phyloP scores from a whole-genome alignment of 176 grass and related monocot species.

The Melocanna baccifera region DNA sequence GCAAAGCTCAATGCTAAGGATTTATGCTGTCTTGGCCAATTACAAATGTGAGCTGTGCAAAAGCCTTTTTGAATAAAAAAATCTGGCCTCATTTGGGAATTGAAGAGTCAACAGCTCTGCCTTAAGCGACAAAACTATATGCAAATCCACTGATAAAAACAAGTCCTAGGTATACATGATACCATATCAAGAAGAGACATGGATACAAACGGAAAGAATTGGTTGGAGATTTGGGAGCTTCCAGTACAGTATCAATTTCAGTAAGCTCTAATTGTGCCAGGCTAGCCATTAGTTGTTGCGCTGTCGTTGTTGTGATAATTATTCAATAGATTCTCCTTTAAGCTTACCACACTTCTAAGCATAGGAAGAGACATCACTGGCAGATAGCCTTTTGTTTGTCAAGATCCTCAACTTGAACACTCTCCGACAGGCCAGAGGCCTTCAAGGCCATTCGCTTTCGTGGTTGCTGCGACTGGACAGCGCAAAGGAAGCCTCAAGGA shows the following conservation, averaged over 20 bases:
- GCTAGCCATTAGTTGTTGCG: conserved; percentile 26
- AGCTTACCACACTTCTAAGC: conserved; percentile 45
- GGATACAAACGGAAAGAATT: conserved; percentile 20
- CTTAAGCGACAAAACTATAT: neutral
- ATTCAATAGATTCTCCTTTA: conserved; percentile 40
- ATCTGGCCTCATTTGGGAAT: neutral
- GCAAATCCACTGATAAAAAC: neutral
- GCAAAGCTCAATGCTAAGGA: neutral
- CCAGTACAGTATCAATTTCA: conserved; percentile 13
- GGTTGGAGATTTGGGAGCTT: neutral
- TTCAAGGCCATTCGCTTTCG: conserved; percentile 29
- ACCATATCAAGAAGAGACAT: conserved; percentile 17
- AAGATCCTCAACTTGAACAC: conserved; percentile 27
- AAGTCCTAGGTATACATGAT: neutral
- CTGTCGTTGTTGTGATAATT: conserved; percentile 34
- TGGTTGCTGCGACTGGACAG: conserved; percentile 26
- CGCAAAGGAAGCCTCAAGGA: conserved; percentile 23
- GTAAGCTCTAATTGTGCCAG: conserved; percentile 11
- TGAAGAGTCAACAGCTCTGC: neutral
- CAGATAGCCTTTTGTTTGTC: conserved; percentile 19
- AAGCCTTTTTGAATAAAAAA: neutral
- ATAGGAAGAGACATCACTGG: conserved; percentile 28
- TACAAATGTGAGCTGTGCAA: neutral
- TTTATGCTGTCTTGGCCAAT: neutral
- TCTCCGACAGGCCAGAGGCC: conserved; percentile 28